A percentile compares a stretch with the other conserved stretches of the same genome.
Evolutionary conservation across 2,329 filamentous ascomycete species (phyloP).

Genomic region (Xylaria sp.): DNA sequence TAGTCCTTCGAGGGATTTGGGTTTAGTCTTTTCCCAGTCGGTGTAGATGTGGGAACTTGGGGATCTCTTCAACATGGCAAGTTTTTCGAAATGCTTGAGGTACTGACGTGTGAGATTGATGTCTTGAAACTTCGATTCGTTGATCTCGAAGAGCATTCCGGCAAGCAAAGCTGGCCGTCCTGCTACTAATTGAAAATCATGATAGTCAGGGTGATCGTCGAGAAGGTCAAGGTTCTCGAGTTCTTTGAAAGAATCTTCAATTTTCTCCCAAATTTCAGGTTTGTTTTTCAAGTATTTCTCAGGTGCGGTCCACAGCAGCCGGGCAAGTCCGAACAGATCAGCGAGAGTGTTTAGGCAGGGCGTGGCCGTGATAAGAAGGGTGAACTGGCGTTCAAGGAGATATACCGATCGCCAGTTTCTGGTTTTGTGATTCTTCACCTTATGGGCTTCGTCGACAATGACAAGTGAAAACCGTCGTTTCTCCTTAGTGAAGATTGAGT

Average conservation of each 20-base stretch:
- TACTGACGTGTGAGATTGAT: constrained; percentile 41
- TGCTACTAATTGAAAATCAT: constrained; percentile 41
- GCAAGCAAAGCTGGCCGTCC: constrained; percentile 41
- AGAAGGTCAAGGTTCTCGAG: constrained; percentile 34
- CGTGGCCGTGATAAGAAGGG: constrained; percentile 48
- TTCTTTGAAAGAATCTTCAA: constrained; percentile 10
- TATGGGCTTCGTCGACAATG: constrained; percentile 49
- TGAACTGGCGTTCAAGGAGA: constrained; percentile 44
- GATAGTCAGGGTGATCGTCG: constrained; percentile 5
- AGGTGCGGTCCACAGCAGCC: constrained; percentile 43
- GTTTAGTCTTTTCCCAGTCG: constrained; percentile 38
- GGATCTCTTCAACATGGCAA: constrained; percentile 47
- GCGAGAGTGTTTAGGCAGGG: constrained; percentile 45
- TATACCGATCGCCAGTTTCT: constrained; percentile 44
- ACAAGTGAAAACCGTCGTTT: constrained; percentile 45
- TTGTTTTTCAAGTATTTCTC: constrained; percentile 34
- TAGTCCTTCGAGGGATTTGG: constrained; percentile 44
- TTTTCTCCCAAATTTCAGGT: not conserved
- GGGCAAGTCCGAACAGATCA: constrained; percentile 44
- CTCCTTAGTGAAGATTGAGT: constrained; percentile 39
- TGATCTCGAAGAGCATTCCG: constrained; percentile 35
- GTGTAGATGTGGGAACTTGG: constrained; percentile 42
- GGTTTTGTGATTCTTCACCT: constrained; percentile 44
- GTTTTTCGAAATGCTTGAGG: constrained; percentile 44
- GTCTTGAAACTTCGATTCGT: constrained; percentile 13